phyloP scores from a whole-genome alignment of 1,284 basidiomycete genomes.

The Irpex rosettiformis region DNA sequence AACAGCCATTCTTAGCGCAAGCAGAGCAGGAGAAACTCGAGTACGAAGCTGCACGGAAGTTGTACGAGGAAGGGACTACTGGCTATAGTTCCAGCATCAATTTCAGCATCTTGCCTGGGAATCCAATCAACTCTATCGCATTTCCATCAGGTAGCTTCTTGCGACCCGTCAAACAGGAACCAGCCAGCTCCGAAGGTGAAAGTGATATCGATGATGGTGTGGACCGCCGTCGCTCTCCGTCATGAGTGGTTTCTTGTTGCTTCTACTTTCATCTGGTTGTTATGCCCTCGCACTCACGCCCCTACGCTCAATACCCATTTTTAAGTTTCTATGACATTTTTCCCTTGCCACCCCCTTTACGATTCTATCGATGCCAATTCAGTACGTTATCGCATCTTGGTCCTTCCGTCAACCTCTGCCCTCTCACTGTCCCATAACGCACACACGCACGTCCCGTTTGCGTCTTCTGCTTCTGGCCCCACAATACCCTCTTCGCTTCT shows the following conservation, averaged over 20 bases:
- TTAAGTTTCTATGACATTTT: not conserved
- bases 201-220: conserved; percentile 54
- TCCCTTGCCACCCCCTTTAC: conserved; percentile 32
- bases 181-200: conserved; percentile 54
- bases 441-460: not conserved
- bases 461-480: not conserved
- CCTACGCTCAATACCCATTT: not conserved
- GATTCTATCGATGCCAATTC: not conserved
- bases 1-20: conserved; percentile 83
- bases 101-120: conserved; percentile 71
- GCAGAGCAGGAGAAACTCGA: conserved; percentile 92
- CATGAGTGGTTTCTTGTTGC: conserved; percentile 11
- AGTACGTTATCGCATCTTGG: not conserved
- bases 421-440: not conserved
- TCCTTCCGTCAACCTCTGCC: not conserved
- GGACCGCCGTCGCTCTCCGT: conserved; percentile 13
- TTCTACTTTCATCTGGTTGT: not conserved
- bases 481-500: not conserved
- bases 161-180: conserved; percentile 55
- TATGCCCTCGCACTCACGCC: not conserved
- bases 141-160: conserved; percentile 40
- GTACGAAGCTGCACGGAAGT: conserved; percentile 76
- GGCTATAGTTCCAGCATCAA: conserved; percentile 71
- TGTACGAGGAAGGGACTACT: conserved; percentile 80
- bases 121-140: conserved; percentile 43